Evolutionary conservation across 805 yeast genomes (phyloP), one percentile per base, ranked within the genome.

Genomic region (Danielozyma ontarioensis): DNA sequence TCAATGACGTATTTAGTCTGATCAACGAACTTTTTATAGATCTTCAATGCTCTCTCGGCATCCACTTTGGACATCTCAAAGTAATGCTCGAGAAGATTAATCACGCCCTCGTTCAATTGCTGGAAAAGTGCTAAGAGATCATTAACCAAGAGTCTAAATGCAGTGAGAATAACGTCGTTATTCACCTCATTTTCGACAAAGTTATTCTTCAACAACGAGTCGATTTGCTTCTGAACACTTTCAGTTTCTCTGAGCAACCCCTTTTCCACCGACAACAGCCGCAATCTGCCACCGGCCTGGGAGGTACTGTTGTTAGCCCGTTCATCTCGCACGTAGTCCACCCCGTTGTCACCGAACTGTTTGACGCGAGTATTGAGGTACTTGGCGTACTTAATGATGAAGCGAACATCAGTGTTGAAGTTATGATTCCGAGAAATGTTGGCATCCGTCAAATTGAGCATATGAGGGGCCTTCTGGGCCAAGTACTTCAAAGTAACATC

Each of bases 61-160:
- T 90, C 96, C 22, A 63, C 61, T 44, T 76, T 80, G 24, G 90
- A 79, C 78, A 93, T 82, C 60, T 93, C 98, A 63, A 93, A 93
- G 60, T 85, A 93, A 51, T 90, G 94, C 57, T 93, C 97, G 42
- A 93, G 72, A 27, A 93, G 63, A 48, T 93, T 93, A 47, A 93
- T 89, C 17, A 93, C 95, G 25, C 97, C 98, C 59, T 93, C 97
- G 60, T 93, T 93, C 45, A 93, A 66, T 29, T 85, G 81, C 59
- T 90, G 96, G 61, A 86, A 94, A 25, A 93, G 64, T 1, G 89
- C 76, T 44, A 93, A 69, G 41, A 90, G 68, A 56, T 93, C 98
- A 47, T 83, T 84, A n/a, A 90, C 95, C 30, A 93, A 70, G 61
- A 90, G 70, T 37, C 95, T 70, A 64, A 90, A 93, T 19, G 90